phyloP scores from a whole-genome alignment of 1,139 yeast species.

The Blastobotrys buckinghamii region DNA sequence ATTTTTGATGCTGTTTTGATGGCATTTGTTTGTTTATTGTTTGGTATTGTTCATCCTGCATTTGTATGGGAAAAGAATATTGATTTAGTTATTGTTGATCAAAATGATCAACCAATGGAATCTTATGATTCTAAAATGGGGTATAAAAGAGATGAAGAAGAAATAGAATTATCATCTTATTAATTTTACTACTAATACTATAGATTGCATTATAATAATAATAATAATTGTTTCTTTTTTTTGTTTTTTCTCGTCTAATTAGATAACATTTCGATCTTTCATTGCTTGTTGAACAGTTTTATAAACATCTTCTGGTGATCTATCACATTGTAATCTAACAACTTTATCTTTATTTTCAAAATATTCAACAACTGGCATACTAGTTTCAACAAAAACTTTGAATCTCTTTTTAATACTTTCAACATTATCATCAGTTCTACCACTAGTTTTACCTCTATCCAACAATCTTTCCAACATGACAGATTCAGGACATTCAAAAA shows the following conservation, averaged over 20 bases:
- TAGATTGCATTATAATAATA: background rate
- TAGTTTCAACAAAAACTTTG: conserved; percentile 76
- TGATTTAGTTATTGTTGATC: background rate
- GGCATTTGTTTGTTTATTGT: conserved; percentile 13
- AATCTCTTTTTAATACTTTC: conserved; percentile 90
- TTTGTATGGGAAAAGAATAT: conserved; percentile 5
- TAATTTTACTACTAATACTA: background rate
- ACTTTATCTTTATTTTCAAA: conserved; percentile 73
- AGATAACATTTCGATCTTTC: conserved; percentile 28
- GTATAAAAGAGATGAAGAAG: background rate
- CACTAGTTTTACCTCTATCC: conserved; percentile 91
- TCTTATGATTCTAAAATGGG: background rate
- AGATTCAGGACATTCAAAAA: conserved; percentile 89
- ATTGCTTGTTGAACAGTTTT: conserved; percentile 63
- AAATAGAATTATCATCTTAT: background rate
- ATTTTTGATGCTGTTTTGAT: conserved; percentile 33
- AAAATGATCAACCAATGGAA: background rate
- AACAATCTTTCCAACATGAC: conserved; percentile 81
- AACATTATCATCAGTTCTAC: conserved; percentile 87
- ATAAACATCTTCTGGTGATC: conserved; percentile 74
- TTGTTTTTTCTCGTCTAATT: background rate
- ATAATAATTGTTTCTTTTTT: background rate
- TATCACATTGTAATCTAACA: conserved; percentile 71
- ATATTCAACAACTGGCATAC: conserved; percentile 91
- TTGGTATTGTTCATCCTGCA: conserved; percentile 15